These are phyloP conservation scores for Leersia perrieri DNA, from an alignment of 176 grass and related monocot genomes.

Conservation along the genomic window DNA sequence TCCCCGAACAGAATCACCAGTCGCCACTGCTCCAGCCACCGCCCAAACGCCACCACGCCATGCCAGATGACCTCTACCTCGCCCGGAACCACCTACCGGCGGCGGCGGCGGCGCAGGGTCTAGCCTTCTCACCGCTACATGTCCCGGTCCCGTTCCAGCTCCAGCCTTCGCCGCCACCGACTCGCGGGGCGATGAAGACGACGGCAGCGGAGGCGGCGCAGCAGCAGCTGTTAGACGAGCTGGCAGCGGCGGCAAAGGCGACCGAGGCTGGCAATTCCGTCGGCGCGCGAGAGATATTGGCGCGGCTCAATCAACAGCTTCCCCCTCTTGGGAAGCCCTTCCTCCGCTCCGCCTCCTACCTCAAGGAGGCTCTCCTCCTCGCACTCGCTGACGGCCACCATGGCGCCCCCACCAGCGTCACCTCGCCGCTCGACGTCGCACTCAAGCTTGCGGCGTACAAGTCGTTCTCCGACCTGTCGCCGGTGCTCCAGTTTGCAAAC, in stretches of 20 bases:
- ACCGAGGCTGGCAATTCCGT: conserved; percentile 66
- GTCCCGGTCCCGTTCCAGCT: conserved; percentile 44
- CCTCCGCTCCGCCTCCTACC: conserved; percentile 88
- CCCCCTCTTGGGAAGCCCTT: conserved; percentile 86
- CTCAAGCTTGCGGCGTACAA: conserved; percentile 77
- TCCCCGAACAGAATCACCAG: conserved; percentile 35
- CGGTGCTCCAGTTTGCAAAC: conserved; percentile 74
- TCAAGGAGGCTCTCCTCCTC: conserved; percentile 86
- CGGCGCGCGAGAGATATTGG: conserved; percentile 97
- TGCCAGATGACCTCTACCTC: conserved; percentile 44
- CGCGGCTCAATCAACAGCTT: conserved; percentile 99
- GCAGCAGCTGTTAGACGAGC: conserved; percentile 58
- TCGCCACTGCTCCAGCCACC: conserved; percentile 43
- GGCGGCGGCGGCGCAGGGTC: conserved; percentile 18
- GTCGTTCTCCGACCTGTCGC: conserved; percentile 76
- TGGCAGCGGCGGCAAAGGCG: conserved; percentile 75
- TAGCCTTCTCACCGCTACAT: conserved; percentile 38
- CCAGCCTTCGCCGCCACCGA: conserved; percentile 50
- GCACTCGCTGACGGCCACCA: conserved; percentile 44
- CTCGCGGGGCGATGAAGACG: conserved; percentile 25
- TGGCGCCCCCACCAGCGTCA: conserved; percentile 21
- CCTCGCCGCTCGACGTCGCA: conserved; percentile 54
- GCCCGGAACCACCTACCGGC: conserved; percentile 28
- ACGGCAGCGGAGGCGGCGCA: conserved; percentile 37
- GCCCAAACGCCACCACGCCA: conserved; percentile 53